Conservation (phyloP, 768 basidiomycete genomes). For the Porphyrellus cyaneotinctus region DNA sequence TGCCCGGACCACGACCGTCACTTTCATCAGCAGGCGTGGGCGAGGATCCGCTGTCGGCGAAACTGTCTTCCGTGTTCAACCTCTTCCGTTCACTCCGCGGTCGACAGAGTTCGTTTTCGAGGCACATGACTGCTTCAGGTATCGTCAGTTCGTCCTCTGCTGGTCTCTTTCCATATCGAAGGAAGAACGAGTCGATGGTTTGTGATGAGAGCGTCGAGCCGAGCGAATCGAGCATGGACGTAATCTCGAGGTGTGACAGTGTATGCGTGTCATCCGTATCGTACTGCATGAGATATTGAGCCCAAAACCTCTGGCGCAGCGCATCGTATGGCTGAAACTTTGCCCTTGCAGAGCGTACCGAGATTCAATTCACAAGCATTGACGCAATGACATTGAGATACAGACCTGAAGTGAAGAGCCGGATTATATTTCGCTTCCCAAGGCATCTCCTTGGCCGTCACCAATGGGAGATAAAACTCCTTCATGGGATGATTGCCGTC, state of each 20-base stretch:
- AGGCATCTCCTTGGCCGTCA: constrained; percentile 54
- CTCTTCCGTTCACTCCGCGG: constrained; percentile 68
- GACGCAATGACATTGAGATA: neutral
- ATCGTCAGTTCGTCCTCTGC: constrained; percentile 68
- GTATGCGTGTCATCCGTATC: constrained; percentile 77
- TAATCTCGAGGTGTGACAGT: constrained; percentile 81
- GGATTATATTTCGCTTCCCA: constrained; percentile 79
- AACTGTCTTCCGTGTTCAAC: constrained; percentile 46
- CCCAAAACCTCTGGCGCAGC: constrained; percentile 87
- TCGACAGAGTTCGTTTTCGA: constrained; percentile 80
- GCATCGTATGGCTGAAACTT: constrained; percentile 95
- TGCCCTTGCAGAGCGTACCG: constrained; percentile 47
- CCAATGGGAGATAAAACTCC: constrained; percentile 64
- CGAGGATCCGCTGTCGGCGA: constrained; percentile 44
- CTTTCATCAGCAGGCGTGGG: constrained; percentile 48
- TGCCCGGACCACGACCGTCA: constrained; percentile 30
- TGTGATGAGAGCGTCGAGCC: constrained; percentile 82
- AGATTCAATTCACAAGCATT: constrained; percentile 1
- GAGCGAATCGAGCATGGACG: constrained; percentile 94
- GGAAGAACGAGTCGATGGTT: constrained; percentile 83
- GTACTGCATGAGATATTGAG: constrained; percentile 83
- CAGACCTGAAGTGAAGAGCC: constrained; percentile 58
- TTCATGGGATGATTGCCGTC: constrained; percentile 51
- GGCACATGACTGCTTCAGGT: constrained; percentile 75
- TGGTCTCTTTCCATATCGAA: constrained; percentile 58